These are phyloP conservation scores for Dillenia suffruticosa DNA, from an alignment of 164 flowering plant genomes.

Conservation along the genomic window DNA sequence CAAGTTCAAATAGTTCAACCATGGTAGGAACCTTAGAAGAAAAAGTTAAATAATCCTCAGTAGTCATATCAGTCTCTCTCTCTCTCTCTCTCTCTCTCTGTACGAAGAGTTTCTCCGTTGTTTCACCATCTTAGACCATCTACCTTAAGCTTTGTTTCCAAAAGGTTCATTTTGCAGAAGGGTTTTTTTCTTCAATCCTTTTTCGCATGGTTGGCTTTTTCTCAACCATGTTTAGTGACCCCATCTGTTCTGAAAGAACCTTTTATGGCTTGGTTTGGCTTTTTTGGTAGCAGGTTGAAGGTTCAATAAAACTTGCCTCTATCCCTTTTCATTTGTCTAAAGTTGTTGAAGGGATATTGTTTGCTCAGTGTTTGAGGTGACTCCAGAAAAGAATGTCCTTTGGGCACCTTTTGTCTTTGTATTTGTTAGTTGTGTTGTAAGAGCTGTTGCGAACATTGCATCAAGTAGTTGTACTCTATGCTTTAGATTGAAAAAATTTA, in stretches of 20 bases:
- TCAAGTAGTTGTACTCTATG: no score
- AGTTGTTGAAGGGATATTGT: no score
- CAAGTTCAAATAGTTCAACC: not conserved
- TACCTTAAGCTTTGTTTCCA: conserved; percentile 16
- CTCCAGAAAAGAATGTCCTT: no score
- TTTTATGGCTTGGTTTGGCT: no score
- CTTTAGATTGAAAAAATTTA: no score
- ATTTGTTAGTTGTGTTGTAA: no score
- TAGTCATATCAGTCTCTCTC: not conserved
- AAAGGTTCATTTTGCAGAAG: conserved; percentile 35
- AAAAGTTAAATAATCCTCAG: not conserved
- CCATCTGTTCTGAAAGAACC: not conserved
- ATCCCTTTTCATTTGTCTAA: no score
- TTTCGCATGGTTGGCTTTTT: conserved; percentile 29
- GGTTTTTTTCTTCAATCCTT: conserved; percentile 12
- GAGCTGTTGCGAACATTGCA: no score
- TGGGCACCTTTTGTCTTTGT: no score
- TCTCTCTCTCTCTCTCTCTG: not conserved
- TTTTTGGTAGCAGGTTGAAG: no score
- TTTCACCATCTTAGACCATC: conserved; percentile 12
- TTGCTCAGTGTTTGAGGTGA: no score
- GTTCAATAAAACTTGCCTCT: no score
- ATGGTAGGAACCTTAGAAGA: conserved; percentile 1
- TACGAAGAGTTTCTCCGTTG: conserved; percentile 9
- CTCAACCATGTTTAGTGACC: not conserved